phyloP scores from a whole-genome alignment of 257 asterid species.

The Solanum piurae region DNA sequence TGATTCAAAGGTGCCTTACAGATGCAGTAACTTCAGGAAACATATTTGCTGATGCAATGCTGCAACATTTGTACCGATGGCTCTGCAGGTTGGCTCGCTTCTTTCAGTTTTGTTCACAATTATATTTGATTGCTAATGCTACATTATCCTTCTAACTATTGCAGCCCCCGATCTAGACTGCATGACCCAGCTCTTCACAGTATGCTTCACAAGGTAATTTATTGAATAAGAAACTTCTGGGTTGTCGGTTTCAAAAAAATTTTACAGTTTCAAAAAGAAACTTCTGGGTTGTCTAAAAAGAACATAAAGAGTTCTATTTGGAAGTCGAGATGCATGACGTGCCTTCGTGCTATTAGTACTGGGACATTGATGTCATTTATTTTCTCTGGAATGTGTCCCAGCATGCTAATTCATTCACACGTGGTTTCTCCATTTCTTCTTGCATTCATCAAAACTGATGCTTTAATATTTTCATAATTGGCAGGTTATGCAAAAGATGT shows the following conservation, averaged over 20 bases:
- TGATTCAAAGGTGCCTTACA: conserved; percentile 86
- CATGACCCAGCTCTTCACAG: conserved; percentile 96
- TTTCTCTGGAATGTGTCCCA: background rate
- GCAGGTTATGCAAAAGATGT: conserved; percentile 92
- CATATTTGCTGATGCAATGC: conserved; percentile 80
- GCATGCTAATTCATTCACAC: background rate
- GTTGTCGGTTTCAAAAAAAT: background rate
- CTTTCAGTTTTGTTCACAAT: conserved; percentile 5
- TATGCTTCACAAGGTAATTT: conserved; percentile 89
- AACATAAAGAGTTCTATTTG: background rate
- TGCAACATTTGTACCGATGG: conserved; percentile 96
- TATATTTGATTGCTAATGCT: background rate
- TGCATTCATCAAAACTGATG: background rate
- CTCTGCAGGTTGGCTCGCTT: conserved; percentile 70
- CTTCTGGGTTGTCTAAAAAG: background rate
- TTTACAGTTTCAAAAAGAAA: background rate
- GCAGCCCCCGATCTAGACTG: conserved; percentile 88
- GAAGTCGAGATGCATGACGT: background rate
- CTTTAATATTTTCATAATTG: conserved; percentile 1
- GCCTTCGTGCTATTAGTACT: background rate
- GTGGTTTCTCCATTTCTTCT: background rate
- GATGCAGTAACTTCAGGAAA: conserved; percentile 93
- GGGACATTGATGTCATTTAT: background rate
- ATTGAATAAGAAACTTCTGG: background rate
- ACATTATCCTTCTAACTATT: conserved; percentile 13